A percentile compares a stretch with the other conserved stretches of the same genome.
Evolutionary conservation across 805 yeast genomes (phyloP).

Genomic region (Pichia thaimueangensis): DNA sequence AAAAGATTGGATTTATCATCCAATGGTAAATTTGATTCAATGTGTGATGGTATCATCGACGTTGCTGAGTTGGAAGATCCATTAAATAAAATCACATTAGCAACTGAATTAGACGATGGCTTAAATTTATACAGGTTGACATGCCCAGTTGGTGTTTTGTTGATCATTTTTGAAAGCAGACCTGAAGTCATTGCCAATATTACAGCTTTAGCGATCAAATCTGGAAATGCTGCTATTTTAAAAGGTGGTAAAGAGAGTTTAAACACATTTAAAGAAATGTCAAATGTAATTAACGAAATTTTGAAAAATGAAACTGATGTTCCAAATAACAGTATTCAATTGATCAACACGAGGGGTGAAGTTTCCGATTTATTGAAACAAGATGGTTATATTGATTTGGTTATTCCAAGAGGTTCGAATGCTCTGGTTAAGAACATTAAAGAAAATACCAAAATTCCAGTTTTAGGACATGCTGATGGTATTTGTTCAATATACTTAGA

Average conservation of each 20-base stretch:
- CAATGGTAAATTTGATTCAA: conserved; percentile 81
- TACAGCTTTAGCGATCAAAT: conserved; percentile 89
- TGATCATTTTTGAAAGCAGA: conserved; percentile 91
- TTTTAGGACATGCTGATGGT: conserved; percentile 98
- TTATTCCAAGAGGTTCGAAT: conserved; percentile 97
- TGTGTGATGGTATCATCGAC: conserved; percentile 92
- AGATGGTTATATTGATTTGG: conserved; percentile 87
- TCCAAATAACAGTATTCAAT: conserved; percentile 76
- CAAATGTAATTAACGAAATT: conserved; percentile 59
- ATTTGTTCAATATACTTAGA: conserved; percentile 86
- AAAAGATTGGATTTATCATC: conserved; percentile 79
- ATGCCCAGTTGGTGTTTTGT: conserved; percentile 89
- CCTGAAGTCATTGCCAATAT: conserved; percentile 99
- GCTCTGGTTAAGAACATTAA: conserved; percentile 84
- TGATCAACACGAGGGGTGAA: conserved; percentile 84
- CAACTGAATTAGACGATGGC: conserved; percentile 85
- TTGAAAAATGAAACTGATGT: conserved; percentile 55
- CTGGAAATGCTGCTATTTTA: conserved; percentile 93
- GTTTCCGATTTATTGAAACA: conserved; percentile 79
- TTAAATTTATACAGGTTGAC: conserved; percentile 75
- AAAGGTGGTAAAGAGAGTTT: conserved; percentile 96
- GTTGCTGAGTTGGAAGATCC: conserved; percentile 90
- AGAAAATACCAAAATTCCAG: conserved; percentile 87
- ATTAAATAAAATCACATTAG: conserved; percentile 79
- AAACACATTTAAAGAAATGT: conserved; percentile 78